Evolutionary conservation across 1,284 basidiomycete genomes (phyloP), one percentile per base, ranked within the genome.

Genomic region (Gomphus bonarii): DNA sequence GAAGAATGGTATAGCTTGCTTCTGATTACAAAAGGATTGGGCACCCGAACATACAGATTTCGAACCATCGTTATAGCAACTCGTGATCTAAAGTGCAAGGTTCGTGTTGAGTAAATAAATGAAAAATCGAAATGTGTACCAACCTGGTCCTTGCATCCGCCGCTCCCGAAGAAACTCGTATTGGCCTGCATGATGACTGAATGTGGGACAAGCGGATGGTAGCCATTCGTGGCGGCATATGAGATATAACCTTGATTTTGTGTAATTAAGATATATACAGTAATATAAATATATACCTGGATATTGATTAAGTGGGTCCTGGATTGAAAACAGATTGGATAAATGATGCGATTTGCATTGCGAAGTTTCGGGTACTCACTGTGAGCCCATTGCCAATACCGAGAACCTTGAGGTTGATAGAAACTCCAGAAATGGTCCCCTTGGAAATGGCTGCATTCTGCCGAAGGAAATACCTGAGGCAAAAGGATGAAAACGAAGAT

Each of bases 321-420:
- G 33, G 54, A 48, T 31, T 35, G 33, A 35, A 35, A 10, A 35
- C 33, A 12, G 33, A 35, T 3, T 12, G 33, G 11, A 2, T 35
- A 6, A 35, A 12, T 35, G 3, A 35, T 35, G 25, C 4, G 25
- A 35, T 35, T 35, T 12, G 33, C 8, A n/a, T 35, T 35, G 33
- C 1, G 11, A 35, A 35, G 11, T 35, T 35, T 35, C 3, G n/a
- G 9, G 18, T 18, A 55, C 25, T 47, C 66, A 82, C 80, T 3
- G 81, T 83, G n/a, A 84, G 67, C 7, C 82, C 82, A 63, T 83
- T 75, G 5, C 82, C 83, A 47, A 86, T 74, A 28, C 80, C 80
- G 20, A 85, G 73, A 14, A 77, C 74, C 63, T 82, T 76, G 18
- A 86, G 72, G 64, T 85, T 81, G 52, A 86, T 74, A n/a, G 68